These are phyloP conservation scores for Annona squamosa DNA, from an alignment of 164 flowering plant genomes.

Conservation along the genomic window DNA sequence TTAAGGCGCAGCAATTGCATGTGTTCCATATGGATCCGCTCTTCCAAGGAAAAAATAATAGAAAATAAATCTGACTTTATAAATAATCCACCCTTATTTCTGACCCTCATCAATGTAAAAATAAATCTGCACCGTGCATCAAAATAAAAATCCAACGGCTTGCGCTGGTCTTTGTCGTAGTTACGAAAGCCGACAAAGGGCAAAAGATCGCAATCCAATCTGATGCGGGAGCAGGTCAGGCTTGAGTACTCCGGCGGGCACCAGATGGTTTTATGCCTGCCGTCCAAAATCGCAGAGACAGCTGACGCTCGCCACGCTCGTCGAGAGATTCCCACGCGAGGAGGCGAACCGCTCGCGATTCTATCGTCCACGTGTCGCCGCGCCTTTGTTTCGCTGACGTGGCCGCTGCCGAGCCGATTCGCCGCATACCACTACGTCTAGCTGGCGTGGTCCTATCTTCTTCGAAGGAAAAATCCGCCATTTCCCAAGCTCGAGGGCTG, in stretches of 20 bases:
- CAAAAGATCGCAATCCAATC: background rate
- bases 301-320: no score
- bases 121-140: no score
- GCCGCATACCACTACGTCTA: background rate
- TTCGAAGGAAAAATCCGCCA: background rate
- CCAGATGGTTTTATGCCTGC: background rate
- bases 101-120: no score
- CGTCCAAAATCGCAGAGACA: background rate
- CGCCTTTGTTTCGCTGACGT: background rate
- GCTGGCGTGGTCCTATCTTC: background rate
- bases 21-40: no score
- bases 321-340: background rate
- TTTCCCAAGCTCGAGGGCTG: no score
- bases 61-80: no score
- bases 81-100: background rate
- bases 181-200: background rate
- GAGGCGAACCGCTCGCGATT: background rate
- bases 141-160: background rate
- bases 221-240: background rate
- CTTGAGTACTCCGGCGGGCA: background rate
- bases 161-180: no score
- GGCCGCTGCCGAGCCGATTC: background rate
- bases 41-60: no score
- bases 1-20: no score
- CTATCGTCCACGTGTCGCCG: background rate